phyloP scores from a whole-genome alignment of 2,329 filamentous ascomycete genomes.

The Pseudogymnoascus sp. region DNA sequence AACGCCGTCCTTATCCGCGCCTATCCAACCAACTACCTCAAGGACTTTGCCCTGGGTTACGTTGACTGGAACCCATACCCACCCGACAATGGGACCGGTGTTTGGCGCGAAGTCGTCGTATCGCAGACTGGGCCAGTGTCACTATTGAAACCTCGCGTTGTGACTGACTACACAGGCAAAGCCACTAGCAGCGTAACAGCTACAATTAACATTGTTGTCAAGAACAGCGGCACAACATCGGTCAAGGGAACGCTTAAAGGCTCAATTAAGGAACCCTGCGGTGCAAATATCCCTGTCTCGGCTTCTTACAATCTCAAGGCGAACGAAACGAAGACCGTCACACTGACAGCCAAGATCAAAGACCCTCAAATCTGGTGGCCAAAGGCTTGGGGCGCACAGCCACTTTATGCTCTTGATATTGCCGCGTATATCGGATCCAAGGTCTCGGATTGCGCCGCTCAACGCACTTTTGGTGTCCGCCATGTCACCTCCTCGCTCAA shows the following conservation, averaged over 20 bases:
- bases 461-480: constrained; percentile 44
- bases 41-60: constrained; percentile 53
- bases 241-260: constrained; percentile 24
- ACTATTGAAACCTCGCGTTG: constrained; percentile 21
- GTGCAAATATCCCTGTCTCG: constrained; percentile 22
- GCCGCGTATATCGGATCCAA: neutral
- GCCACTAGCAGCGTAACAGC: neutral
- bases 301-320: constrained; percentile 33
- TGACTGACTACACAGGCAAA: constrained; percentile 9
- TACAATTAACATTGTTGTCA: constrained; percentile 7
- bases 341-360: constrained; percentile 32
- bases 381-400: constrained; percentile 49
- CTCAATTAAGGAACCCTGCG: constrained; percentile 17
- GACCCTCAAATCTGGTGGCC: constrained; percentile 56
- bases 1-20: constrained; percentile 49
- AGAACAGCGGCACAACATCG: constrained; percentile 12
- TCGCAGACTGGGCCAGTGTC: constrained; percentile 47
- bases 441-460: constrained; percentile 26
- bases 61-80: constrained; percentile 58
- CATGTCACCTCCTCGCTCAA: constrained; percentile 47
- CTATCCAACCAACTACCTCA: constrained; percentile 52
- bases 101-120: constrained; percentile 53
- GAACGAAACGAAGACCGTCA: constrained; percentile 33
- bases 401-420: constrained; percentile 35
- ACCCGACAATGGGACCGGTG: constrained; percentile 54